Percentiles rank a stretch among this genome's conserved stretches.
These are phyloP conservation scores for Solanum microdontum DNA, from an alignment of 257 asterid genomes.

Conservation along the genomic window DNA sequence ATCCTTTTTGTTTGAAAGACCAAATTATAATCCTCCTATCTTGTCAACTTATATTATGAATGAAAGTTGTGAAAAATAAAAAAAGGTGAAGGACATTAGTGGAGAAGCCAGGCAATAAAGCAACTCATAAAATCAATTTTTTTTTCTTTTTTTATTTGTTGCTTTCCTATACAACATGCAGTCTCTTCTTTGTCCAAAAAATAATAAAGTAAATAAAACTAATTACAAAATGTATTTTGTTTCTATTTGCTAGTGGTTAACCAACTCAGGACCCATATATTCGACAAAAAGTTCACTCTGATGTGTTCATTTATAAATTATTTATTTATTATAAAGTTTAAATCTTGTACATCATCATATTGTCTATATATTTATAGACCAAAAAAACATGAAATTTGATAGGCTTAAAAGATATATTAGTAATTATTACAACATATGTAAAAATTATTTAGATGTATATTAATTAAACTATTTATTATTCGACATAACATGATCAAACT, in stretches of 20 bases:
- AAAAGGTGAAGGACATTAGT: neutral
- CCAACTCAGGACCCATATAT: conserved; percentile 7
- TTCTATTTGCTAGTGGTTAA: neutral
- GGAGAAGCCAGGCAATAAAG: conserved; percentile 13
- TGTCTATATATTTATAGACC: neutral
- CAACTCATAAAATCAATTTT: neutral
- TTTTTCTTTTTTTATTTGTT: neutral
- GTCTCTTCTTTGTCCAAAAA: neutral
- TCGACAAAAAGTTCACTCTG: conserved; percentile 2
- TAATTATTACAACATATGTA: neutral
- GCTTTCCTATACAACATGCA: neutral
- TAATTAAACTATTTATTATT: neutral
- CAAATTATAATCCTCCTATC: neutral
- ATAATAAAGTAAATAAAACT: neutral
- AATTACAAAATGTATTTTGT: neutral
- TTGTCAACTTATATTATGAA: neutral
- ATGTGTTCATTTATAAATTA: neutral
- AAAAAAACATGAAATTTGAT: neutral
- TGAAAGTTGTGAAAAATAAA: neutral
- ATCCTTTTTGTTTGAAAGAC: neutral
- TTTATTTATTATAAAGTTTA: neutral
- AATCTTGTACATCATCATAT: neutral
- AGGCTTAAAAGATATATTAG: neutral
- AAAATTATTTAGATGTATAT: neutral
- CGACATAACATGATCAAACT: neutral